phyloP scores from a whole-genome alignment of 192 early-diverging fungal species.

The Glomus cerebriforme region DNA sequence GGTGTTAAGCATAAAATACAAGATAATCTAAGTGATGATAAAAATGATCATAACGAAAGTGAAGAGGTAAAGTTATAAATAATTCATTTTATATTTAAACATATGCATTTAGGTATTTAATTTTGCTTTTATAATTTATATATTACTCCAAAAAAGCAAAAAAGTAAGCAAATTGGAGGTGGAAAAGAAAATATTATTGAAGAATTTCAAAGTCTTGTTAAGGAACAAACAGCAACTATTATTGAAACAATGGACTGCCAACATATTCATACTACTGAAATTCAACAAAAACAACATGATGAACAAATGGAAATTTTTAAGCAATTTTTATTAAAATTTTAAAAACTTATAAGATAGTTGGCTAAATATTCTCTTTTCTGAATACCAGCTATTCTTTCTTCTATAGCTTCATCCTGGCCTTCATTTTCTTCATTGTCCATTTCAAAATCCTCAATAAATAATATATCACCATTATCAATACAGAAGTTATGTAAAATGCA shows the following conservation, averaged over 20 bases:
- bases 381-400: no score
- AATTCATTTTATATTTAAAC: no score
- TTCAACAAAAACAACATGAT: background rate
- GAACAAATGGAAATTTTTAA: background rate
- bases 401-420: background rate
- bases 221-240: background rate
- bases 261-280: background rate
- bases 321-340: background rate
- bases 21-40: background rate
- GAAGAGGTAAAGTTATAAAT: no score
- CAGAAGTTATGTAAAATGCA: slow-evolving; percentile 9
- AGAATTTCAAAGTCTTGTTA: background rate
- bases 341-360: background rate
- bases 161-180: background rate
- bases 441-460: background rate
- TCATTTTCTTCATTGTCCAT: background rate
- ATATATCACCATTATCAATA: background rate
- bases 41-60: background rate
- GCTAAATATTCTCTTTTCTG: no score
- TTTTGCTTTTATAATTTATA: no score
- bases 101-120: no score
- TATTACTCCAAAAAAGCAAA: no score
- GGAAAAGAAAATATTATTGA: background rate
- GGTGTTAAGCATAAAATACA: background rate
- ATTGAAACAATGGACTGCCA: background rate